A percentile compares a stretch with the other conserved stretches of the same genome.
These are phyloP conservation scores for Akebia trifoliata DNA, from an alignment of 164 flowering plant genomes.

Conservation along the genomic window DNA sequence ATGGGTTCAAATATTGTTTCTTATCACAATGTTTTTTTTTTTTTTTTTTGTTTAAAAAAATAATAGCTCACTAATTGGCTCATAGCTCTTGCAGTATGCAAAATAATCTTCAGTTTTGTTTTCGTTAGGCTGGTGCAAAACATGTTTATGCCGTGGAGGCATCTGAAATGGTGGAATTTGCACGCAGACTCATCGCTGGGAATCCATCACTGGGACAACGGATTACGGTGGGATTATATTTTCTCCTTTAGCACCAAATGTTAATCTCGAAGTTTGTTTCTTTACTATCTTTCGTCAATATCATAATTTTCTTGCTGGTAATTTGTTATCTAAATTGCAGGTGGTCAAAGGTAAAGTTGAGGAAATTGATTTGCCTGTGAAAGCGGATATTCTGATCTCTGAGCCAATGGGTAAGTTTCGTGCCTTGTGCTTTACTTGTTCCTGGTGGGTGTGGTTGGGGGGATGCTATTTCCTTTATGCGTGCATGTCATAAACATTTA, in stretches of 20 bases:
- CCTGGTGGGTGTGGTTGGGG: neutral
- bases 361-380: slow-evolving; percentile 95
- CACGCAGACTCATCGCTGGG: slow-evolving; percentile 82
- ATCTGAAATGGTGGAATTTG: slow-evolving; percentile 99
- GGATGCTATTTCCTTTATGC: neutral
- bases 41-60: too few relatives aligned
- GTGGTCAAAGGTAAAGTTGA: slow-evolving; percentile 96
- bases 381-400: slow-evolving; percentile 95
- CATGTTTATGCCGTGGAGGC: slow-evolving; percentile 99
- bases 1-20: too few relatives aligned
- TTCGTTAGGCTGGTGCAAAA: slow-evolving; percentile 85
- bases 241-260: neutral
- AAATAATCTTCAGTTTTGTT: slow-evolving; percentile 1
- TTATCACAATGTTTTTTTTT: too few relatives aligned
- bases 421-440: slow-evolving; percentile 1
- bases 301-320: slow-evolving; percentile 7
- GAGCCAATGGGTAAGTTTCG: slow-evolving; percentile 91
- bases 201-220: slow-evolving; percentile 67
- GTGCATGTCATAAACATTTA: neutral
- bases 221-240: slow-evolving; percentile 56
- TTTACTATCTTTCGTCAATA: neutral
- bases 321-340: slow-evolving; percentile 29
- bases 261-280: neutral
- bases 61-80: too few relatives aligned
- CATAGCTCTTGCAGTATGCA: neutral